phyloP scores from a whole-genome alignment of 73 alveolate species.

The Breviolum minutum region DNA sequence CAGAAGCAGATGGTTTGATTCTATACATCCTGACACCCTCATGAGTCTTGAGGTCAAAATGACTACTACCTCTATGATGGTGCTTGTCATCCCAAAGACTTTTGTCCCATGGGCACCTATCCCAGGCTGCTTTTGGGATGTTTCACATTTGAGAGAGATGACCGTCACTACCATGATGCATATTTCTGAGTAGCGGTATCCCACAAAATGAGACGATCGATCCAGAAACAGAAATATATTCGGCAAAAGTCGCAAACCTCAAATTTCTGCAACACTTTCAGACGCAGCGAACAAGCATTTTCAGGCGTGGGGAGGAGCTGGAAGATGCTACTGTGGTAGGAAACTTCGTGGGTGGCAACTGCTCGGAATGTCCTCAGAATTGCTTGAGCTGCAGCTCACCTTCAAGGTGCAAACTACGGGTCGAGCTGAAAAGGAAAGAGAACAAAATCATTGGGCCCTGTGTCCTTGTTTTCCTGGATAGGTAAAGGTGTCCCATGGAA shows the following conservation, averaged over 20 bases:
- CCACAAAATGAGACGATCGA: not conserved
- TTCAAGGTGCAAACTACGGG: not conserved
- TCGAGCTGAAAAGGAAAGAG: not conserved
- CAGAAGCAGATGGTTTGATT: not conserved
- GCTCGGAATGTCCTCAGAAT: slow-evolving; percentile 68
- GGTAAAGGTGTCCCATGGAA: too few relatives aligned
- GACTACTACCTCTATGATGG: slow-evolving; percentile 76
- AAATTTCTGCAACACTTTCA: not conserved
- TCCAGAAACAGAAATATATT: too few relatives aligned
- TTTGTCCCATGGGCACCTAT: slow-evolving; percentile 68
- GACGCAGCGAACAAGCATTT: not conserved
- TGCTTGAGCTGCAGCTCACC: slow-evolving; percentile 77
- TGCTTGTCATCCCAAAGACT: slow-evolving; percentile 57
- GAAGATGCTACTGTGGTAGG: slow-evolving; percentile 26
- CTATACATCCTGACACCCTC: not conserved
- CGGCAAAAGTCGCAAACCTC: not conserved
- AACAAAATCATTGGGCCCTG: too few relatives aligned
- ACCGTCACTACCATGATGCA: not conserved
- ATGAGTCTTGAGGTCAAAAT: slow-evolving; percentile 20
- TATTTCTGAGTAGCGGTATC: too few relatives aligned
- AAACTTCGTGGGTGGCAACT: slow-evolving; percentile 72
- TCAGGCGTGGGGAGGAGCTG: slow-evolving; percentile 46
- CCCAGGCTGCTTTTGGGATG: not conserved
- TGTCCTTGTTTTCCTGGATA: too few relatives aligned
- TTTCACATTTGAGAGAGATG: not conserved